Evolutionary conservation across 768 basidiomycete species (phyloP), one percentile per base, ranked within the genome.

Genomic region (Lentinula guzmanii): DNA sequence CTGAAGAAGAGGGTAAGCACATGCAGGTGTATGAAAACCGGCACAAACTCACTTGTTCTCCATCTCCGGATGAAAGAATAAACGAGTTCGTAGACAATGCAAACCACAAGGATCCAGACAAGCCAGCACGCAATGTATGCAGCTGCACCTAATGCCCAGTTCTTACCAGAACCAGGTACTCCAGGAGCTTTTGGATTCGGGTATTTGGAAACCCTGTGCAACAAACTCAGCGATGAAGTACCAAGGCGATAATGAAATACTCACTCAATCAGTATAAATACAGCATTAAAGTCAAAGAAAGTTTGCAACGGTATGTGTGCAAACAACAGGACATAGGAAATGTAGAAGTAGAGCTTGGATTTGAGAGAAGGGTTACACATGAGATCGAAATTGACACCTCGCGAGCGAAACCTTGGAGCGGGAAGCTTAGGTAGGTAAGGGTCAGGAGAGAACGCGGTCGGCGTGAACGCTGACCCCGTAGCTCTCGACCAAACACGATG

Each of bases 271-370:
- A 95, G 71, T 66, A 93, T 86, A 75, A 86, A 95, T 65, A 89
- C 86, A 66, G 87, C 86, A 71, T 95, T 94, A 72, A 94, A 93
- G 69, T 96, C 94, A 71, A 95, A 86, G 69, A 89, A 95, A 0
- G 88, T 86, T 71, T 94, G 92, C 8, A 91, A 70, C 28, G 85
- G 84, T 43, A 92, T 74, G 69, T 91, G 87, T 18, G 83, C 85
- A 70, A 93, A 85, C 5, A 84, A 80, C 64, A 92, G 71, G 15
- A 92, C 43, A n/a, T 88, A 89, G 70, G 84, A 86, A 37, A 89
- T 68, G 68, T 83, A 86, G 72, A 84, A 93, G 71, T 86, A 86
- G 51, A 88, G 67, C 65, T 76, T 82, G 65, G 81, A 81, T 62
- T 71, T 73, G 67, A 71, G 67, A 24, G 82, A 82, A 2, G 89